Evolutionary conservation across 805 yeast species (phyloP).

Genomic region (Zygosaccharomyces lentus): DNA sequence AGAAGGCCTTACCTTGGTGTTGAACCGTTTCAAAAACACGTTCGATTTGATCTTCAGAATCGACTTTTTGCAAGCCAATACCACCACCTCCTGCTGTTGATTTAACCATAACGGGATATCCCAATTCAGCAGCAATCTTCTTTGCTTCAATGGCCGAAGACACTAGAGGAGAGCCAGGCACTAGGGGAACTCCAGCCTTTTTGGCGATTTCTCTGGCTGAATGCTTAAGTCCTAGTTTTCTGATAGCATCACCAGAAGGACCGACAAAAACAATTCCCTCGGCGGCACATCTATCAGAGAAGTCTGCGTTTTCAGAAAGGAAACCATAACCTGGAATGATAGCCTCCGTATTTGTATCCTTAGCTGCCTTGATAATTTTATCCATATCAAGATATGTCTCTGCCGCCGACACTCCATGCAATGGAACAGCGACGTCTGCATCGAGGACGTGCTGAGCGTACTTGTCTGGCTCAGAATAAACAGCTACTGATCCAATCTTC

Average conservation of each 20-base stretch:
- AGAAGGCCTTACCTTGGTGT: conserved; percentile 89
- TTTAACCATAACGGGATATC: conserved; percentile 92
- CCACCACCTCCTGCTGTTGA: conserved; percentile 99
- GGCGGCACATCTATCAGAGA: conserved; percentile 77
- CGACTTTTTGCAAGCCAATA: conserved; percentile 93
- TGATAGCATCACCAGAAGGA: conserved; percentile 91
- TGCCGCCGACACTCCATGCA: conserved; percentile 80
- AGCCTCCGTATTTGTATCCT: conserved; percentile 82
- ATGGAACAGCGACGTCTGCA: conserved; percentile 78
- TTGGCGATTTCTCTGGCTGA: conserved; percentile 94
- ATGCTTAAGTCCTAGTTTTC: conserved; percentile 89
- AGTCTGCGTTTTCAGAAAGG: conserved; percentile 92
- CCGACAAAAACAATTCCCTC: conserved; percentile 93
- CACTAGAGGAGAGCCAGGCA: conserved; percentile 93
- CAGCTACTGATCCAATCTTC: conserved; percentile 75
- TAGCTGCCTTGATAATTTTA: conserved; percentile 82
- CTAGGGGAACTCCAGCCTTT: conserved; percentile 89
- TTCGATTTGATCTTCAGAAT: conserved; percentile 72
- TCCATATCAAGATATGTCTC: conserved; percentile 86
- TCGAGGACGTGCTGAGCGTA: conserved; percentile 79
- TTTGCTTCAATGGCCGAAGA: conserved; percentile 68
- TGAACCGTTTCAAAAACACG: conserved; percentile 84
- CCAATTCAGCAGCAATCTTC: conserved; percentile 65
- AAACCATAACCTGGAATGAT: conserved; percentile 98
- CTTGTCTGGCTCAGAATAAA: conserved; percentile 86